Evolutionary conservation across 2,329 filamentous ascomycete genomes (phyloP), one percentile per base, ranked within the genome.

Genomic region (Colletotrichum tamarilloi): DNA sequence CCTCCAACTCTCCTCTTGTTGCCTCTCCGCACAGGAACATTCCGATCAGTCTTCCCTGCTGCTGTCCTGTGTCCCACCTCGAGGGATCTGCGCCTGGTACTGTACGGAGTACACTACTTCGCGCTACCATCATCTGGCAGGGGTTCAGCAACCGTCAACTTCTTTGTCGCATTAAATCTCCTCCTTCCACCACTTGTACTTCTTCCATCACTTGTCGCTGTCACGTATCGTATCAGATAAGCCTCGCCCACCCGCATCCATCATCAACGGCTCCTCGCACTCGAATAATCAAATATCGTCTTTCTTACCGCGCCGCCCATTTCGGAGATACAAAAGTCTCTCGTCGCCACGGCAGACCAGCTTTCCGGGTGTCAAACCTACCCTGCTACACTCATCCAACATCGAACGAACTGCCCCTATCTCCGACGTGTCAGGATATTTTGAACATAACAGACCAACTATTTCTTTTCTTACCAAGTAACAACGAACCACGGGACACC

Each of bases 131-230:
- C 65, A 22, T 49, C 9, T n/a, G 28, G 46, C 65, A 67, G 42
- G 56, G 65, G 38, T 67, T 14, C 16, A 22, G 14, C 38, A 22
- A n/a, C 38, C 35, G 38, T 62, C 38, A 35, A 67, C 35, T 57
- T 53, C 56, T 60, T 60, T 16, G 38, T 53, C 57, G 65, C 65
- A 67, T 67, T 67, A 68, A 68, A 64, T 62, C 67, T 68, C 38
- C 67, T 57, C n/a, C 35, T 64, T 26, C 67, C 59, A 52, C 42
- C 65, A 59, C 24, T 32, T 35, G 16, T 32, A 42, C 32, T 66
- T 67, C 65, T 28, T 26, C 11, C 42, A 32, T 22, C 42, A 67
- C 28, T 28, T 52, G 24, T n/a, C 30, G 26, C 22, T 32, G n/a
- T 60, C 65, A 59, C 30, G 56, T 19, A 49, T 38, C n/a, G 46